phyloP scores from a whole-genome alignment of 164 flowering plant species.

The Hamamelis virginiana region DNA sequence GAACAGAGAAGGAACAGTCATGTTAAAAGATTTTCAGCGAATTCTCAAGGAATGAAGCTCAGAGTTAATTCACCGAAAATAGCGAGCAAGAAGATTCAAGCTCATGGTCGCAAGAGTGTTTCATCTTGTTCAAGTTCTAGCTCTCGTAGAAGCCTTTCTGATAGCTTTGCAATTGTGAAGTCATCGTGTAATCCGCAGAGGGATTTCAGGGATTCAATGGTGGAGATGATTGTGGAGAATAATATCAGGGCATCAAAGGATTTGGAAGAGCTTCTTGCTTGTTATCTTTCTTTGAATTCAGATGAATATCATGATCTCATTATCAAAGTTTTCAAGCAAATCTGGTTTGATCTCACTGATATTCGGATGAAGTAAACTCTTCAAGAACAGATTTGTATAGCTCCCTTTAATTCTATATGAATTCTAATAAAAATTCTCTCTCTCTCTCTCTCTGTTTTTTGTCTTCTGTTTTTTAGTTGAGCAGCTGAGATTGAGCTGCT shows the following conservation, averaged over 20 bases:
- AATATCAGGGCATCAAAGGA: conserved; percentile 61
- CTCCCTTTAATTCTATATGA: too few species aligned
- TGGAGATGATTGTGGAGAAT: conserved; percentile 87
- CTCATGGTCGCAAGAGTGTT: conserved; percentile 23
- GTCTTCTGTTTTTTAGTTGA: too few species aligned
- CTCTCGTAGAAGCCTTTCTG: conserved; percentile 38
- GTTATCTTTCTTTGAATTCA: conserved; percentile 75
- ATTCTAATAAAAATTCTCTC: too few species aligned
- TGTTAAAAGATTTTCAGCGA: conserved; percentile 4
- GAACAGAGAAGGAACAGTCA: conserved; percentile 17
- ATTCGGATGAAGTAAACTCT: conserved; percentile 8
- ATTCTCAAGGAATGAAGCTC: conserved; percentile 42
- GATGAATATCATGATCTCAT: conserved; percentile 78
- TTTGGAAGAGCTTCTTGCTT: conserved; percentile 85
- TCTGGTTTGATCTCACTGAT: conserved; percentile 67
- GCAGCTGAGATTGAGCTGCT: too few species aligned
- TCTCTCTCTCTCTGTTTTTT: too few species aligned
- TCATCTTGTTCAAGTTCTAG: conserved; percentile 18
- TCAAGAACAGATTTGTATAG: not conserved
- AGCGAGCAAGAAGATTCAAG: conserved; percentile 29
- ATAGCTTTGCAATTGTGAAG: conserved; percentile 75
- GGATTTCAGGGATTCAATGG: conserved; percentile 87
- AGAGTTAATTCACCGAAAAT: conserved; percentile 59
- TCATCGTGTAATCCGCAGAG: conserved; percentile 60
- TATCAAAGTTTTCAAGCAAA: conserved; percentile 73